A percentile compares a stretch with the other conserved stretches of the same genome.
phyloP scores from a whole-genome alignment of 768 basidiomycete genomes.

The Wakefieldia striispora region DNA sequence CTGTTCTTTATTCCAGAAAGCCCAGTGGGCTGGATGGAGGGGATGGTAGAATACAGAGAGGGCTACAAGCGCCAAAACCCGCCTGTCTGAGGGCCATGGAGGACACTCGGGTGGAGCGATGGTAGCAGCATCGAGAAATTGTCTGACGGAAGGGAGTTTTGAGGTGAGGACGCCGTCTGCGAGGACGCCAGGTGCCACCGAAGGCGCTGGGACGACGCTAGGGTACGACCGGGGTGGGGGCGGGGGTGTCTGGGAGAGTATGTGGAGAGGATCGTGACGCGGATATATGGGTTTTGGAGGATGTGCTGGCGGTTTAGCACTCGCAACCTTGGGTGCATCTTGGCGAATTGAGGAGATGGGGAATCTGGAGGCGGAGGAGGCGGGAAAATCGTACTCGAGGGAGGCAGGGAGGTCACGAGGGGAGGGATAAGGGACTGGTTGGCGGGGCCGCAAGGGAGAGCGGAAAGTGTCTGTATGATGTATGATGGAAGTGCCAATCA shows the following conservation, averaged over 20 bases:
- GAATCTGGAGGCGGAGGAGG: slow-evolving; percentile 27
- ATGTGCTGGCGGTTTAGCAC: slow-evolving; percentile 18
- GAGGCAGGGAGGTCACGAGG: slow-evolving; percentile 11
- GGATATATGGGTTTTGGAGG: slow-evolving; percentile 28
- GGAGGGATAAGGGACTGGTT: slow-evolving; percentile 10
- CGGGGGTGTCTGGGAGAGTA: slow-evolving; percentile 23
- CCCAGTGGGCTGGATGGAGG: slow-evolving; percentile 56
- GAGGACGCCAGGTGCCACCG: slow-evolving; percentile 37
- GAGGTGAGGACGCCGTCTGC: slow-evolving; percentile 43
- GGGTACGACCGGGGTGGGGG: slow-evolving; percentile 23
- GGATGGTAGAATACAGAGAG: slow-evolving; percentile 57
- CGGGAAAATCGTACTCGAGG: slow-evolving; percentile 25
- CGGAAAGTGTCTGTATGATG: slow-evolving; percentile 6
- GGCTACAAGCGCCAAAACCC: slow-evolving; percentile 57
- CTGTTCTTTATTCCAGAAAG: slow-evolving; percentile 59
- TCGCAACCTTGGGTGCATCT: slow-evolving; percentile 22
- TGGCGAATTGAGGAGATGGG: slow-evolving; percentile 40
- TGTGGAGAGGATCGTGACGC: slow-evolving; percentile 32
- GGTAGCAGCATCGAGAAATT: slow-evolving; percentile 42
- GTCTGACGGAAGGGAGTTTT: slow-evolving; percentile 46
- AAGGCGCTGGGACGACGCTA: slow-evolving; percentile 15
- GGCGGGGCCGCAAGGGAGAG: slow-evolving; percentile 16
- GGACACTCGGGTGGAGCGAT: slow-evolving; percentile 42
- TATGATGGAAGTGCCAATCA: slow-evolving; percentile 12
- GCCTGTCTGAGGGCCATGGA: slow-evolving; percentile 36